These are phyloP conservation scores for Antitrichia curtipendula DNA, from an alignment of 225 moss, liverwort and hornwort species.

Conservation along the genomic window DNA sequence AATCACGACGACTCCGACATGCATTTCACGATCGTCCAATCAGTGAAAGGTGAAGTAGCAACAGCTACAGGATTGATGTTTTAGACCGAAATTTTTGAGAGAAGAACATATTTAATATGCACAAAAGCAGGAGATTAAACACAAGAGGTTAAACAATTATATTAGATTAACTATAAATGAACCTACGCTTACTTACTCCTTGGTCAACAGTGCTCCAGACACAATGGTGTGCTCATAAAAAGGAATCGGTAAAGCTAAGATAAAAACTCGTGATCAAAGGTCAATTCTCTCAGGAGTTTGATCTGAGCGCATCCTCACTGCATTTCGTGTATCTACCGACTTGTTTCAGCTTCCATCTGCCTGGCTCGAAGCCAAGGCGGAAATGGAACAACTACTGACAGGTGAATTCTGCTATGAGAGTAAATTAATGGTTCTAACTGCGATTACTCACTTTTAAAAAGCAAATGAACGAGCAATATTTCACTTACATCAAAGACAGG, in stretches of 20 bases:
- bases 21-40: neutral
- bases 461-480: neutral
- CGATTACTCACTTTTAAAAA: neutral
- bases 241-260: neutral
- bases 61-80: neutral
- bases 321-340: neutral
- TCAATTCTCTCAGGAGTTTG: neutral
- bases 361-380: neutral
- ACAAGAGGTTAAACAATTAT: neutral
- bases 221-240: neutral
- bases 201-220: neutral
- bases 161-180: neutral
- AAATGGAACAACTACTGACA: neutral
- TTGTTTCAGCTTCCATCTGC: neutral
- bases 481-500: slow-evolving; percentile 73
- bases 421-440: neutral
- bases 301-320: neutral
- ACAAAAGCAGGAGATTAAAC: neutral
- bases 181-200: neutral
- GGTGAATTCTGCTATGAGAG: neutral
- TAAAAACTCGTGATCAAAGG: neutral
- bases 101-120: neutral
- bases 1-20: neutral
- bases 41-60: neutral
- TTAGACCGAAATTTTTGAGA: neutral